Base-by-base conservation (phyloP, 2,329 filamentous ascomycete genomes). In the Dothistroma septosporum region DNA sequence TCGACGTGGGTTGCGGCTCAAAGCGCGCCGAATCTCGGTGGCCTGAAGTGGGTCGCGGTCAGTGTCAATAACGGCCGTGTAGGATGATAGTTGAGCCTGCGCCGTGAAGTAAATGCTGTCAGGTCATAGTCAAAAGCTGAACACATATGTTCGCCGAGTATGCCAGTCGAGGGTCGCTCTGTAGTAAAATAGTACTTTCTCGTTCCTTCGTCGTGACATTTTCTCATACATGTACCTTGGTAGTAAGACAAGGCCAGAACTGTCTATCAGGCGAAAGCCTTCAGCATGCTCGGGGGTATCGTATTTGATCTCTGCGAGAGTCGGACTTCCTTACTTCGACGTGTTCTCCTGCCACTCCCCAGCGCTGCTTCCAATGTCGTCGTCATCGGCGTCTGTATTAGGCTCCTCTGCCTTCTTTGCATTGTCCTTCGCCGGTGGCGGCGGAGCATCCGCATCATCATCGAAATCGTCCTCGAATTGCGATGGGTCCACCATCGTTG, bases 381-480 rank as follows among this genome's bases (percentile, higher is more conserved):
- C 62, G 14, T 66, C 62, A 11, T 63, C 64, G 19, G 58, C 58
- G n/a, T 56, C 53, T 21, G 53, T 54, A 16, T 7, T 14, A 28
- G 41, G n/a, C 35, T 47, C 53, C 32, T 55, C 22, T 22, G 50
- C 22, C 46, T 63, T 58, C 53, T 62, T 59, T 35, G 58, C 50
- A 21, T 49, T 53, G 49, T 69, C 65, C 59, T 71, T 70, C 19
- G 69, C 66, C n/a, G 73, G 61, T 2, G 71, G 66, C 33, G 74
- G 73, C 19, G 74, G 71, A 48, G 74, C 71, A 53, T 74, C 73
- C 21, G 65, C 65, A 22, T 72, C 73, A 37, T 78, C 66, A 57
- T 79, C 62, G 31, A 64, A 76, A 21, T 78, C 76, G 57, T 76
- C 77, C 63, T 80, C 79, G 58, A 81, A 81, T 1, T 77, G 76